Evolutionary conservation across 495 filamentous ascomycete species (phyloP).

Genomic region (Neurospora tetrasperma): DNA sequence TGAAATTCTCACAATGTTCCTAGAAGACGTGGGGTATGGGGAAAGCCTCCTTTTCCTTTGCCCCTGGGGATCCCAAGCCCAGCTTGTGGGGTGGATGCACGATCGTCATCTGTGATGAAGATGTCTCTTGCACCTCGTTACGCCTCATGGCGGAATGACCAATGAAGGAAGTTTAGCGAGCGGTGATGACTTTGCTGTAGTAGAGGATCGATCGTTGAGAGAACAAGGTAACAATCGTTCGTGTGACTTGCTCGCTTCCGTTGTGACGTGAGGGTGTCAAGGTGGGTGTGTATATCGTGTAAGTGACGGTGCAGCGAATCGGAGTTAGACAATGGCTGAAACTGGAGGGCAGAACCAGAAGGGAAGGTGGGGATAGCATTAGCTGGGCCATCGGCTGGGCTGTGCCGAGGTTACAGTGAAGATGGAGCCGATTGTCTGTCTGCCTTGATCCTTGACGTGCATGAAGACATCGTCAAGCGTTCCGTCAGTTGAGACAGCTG

Average conservation of each 20-base stretch:
- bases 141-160: background rate
- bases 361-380: background rate
- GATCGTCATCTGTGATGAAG: background rate
- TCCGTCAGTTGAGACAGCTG: background rate
- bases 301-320: background rate
- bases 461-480: background rate
- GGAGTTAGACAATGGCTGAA: background rate
- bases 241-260: background rate
- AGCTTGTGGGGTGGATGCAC: background rate
- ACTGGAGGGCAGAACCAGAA: background rate
- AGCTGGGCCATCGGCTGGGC: background rate
- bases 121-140: background rate
- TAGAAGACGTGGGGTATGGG: background rate
- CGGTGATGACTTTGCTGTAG: background rate
- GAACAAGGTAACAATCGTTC: background rate
- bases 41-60: background rate
- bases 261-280: background rate
- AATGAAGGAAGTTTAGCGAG: background rate
- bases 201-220: background rate
- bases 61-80: background rate
- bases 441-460: background rate
- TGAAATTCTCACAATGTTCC: background rate
- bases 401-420: background rate
- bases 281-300: background rate
- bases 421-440: background rate